Base-by-base conservation (phyloP, 1,284 basidiomycete species). In the Volvariella volvacea region DNA sequence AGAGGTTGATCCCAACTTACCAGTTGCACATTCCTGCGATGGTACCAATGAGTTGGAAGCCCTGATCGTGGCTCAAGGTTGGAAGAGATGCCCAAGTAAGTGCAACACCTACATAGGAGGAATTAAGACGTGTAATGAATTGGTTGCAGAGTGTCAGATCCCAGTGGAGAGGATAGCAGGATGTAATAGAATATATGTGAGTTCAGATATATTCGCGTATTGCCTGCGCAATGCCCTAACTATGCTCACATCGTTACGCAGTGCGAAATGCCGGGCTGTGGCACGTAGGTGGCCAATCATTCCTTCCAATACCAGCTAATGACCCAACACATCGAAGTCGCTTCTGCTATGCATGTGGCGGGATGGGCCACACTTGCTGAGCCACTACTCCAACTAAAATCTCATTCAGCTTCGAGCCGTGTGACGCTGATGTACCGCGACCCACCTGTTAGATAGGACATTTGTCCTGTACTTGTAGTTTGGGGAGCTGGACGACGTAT, bases 11-110 rank as follows among this genome's bases (percentile, higher is more conserved):
- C 42, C 58, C 2, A 55, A 46, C 4, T 67, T 63, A 22, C 56
- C 65, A 6, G 25, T 28, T 3, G 50, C 62, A 45, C 34, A 36
- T 20, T 36, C 34, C n/a, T 36, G 34, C n/a, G 34, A 36, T 15
- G n/a, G 78, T 7, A 64, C 73, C 0, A 59, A 63, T 0, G 76
- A 79, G 50, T 56, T 78, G 31, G 66, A 69, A 12, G 61, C 70
- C 50, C 60, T 79, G 20, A 70, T 79, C 71, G 56, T 59, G 31
- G 48, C 65, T 43, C 54, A 63, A 38, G 74, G 76, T 3, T 79
- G 76, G 77, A 73, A 71, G 48, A 64, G 71, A 52, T 78, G 76
- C 49, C 77, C 76, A 19, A 72, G 74, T 74, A 48, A 45, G 67
- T 45, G 19, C 7, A n/a, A n/a, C n/a, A 22, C 10, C 7, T n/a